Evolutionary conservation across 768 basidiomycete genomes (phyloP).

Genomic region (Dioszegia aurantiaca): DNA sequence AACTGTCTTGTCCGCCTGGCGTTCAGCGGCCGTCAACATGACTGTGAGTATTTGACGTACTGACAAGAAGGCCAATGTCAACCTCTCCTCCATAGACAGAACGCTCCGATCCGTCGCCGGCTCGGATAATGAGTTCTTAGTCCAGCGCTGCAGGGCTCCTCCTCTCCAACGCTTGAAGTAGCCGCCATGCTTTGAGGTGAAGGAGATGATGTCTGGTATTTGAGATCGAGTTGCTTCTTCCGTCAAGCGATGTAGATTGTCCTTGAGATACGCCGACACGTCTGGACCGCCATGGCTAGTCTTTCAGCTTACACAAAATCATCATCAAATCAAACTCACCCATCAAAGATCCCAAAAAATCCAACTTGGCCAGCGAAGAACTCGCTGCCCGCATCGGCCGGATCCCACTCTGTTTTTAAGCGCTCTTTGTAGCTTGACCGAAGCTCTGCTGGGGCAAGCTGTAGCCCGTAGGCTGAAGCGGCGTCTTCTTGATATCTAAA

Average conservation of each 20-base stretch:
- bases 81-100: slow-evolving; percentile 77
- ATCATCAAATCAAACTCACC: no score
- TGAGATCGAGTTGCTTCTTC: slow-evolving; percentile 70
- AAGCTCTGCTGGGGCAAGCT: slow-evolving; percentile 73
- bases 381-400: slow-evolving; percentile 54
- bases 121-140: slow-evolving; percentile 33
- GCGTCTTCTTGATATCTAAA: slow-evolving; percentile 86
- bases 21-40: neutral
- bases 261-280: slow-evolving; percentile 77
- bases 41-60: slow-evolving; percentile 54
- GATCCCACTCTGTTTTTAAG: slow-evolving; percentile 63
- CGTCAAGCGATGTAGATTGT: slow-evolving; percentile 79
- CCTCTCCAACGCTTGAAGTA: slow-evolving; percentile 88
- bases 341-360: slow-evolving; percentile 88
- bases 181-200: slow-evolving; percentile 56
- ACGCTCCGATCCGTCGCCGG: slow-evolving; percentile 16
- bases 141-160: slow-evolving; percentile 60
- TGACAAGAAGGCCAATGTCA: slow-evolving; percentile 82
- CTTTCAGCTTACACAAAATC: slow-evolving; percentile 13
- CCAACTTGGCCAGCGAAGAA: slow-evolving; percentile 70
- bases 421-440: slow-evolving; percentile 61
- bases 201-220: slow-evolving; percentile 58
- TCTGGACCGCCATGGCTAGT: slow-evolving; percentile 83
- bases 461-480: slow-evolving; percentile 70
- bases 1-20: slow-evolving; percentile 72